phyloP scores from a whole-genome alignment of 495 filamentous ascomycete genomes.

The Chaetomium cochliodes region DNA sequence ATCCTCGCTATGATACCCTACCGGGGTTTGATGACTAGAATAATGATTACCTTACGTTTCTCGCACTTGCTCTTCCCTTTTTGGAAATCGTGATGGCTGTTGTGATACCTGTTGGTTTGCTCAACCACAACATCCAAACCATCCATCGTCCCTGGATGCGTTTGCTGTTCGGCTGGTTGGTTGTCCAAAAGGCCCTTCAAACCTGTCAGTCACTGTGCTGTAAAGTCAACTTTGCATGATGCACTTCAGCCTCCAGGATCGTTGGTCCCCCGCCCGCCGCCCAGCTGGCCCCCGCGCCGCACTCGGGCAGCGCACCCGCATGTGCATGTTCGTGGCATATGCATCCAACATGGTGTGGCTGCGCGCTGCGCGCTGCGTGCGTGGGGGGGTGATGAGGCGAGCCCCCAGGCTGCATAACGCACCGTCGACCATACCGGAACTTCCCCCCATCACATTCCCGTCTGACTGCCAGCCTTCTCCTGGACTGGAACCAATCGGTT shows the following conservation, averaged over 20 bases:
- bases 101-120: background rate
- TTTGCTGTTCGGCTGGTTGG: background rate
- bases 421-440: background rate
- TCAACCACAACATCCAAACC: background rate
- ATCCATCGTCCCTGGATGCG: background rate
- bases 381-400: background rate
- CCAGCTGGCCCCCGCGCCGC: background rate
- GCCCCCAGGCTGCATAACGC: background rate
- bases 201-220: background rate
- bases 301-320: background rate
- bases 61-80: background rate
- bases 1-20: conserved; percentile 15
- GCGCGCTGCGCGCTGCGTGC: too few species aligned
- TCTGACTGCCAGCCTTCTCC: background rate
- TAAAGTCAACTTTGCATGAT: background rate
- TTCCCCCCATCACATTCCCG: background rate
- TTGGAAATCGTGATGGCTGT: background rate
- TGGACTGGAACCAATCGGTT: background rate
- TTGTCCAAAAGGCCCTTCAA: background rate
- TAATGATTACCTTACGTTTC: conserved; percentile 2
- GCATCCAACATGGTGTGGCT: background rate
- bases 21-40: conserved; percentile 15
- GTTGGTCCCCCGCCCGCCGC: background rate
- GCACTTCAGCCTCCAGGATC: background rate
- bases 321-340: background rate